A percentile compares a stretch with the other conserved stretches of the same genome.
Conservation (phyloP, 345 rosid species). For the Brassica incana region DNA sequence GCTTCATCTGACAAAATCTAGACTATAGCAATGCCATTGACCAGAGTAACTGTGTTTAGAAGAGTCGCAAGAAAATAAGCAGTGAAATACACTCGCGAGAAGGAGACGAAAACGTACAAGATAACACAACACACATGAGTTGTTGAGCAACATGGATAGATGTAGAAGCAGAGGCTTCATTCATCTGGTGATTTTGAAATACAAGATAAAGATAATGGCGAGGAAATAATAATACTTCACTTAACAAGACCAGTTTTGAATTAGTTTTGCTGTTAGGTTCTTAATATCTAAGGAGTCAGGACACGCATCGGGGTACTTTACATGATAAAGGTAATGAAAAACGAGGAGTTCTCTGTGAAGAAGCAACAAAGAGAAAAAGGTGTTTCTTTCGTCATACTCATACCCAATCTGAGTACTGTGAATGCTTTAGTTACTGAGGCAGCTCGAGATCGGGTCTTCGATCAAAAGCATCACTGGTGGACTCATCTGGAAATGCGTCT, state of each 20-base stretch:
- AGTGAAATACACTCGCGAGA: background rate
- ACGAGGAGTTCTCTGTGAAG: background rate
- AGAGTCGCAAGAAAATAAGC: background rate
- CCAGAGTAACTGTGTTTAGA: background rate
- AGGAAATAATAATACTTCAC: background rate
- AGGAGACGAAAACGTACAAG: background rate
- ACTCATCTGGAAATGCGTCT: constrained; percentile 86
- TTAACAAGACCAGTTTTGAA: background rate
- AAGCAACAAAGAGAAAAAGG: background rate
- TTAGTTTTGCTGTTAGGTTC: background rate
- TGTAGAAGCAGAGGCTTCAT: no score
- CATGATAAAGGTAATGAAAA: background rate
- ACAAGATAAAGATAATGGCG: no score
- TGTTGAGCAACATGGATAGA: background rate
- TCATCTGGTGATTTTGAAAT: no score
- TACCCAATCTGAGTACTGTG: background rate
- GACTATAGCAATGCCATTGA: background rate
- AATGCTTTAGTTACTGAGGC: constrained; percentile 37
- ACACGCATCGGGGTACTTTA: background rate
- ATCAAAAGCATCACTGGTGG: constrained; percentile 62
- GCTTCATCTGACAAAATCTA: background rate
- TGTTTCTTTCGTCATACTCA: background rate
- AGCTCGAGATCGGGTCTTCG: constrained; percentile 78
- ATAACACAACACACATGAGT: background rate
- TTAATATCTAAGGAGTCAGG: background rate